Evolutionary conservation across 495 filamentous ascomycete genomes (phyloP).

Genomic region (Aspergillus incahuasiensis): DNA sequence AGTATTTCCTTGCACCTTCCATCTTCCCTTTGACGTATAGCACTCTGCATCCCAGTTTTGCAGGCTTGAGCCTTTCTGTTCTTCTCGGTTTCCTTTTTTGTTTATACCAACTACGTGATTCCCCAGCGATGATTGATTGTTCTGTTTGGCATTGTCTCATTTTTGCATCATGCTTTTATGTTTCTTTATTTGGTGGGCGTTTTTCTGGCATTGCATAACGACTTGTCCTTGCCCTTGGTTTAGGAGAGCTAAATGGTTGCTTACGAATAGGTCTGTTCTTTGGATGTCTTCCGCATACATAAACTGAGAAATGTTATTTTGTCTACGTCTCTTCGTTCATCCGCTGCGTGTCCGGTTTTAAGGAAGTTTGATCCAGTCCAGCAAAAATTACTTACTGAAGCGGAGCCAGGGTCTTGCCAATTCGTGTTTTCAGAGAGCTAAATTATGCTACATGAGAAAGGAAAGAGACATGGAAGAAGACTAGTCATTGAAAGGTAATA

Average conservation of each 20-base stretch:
- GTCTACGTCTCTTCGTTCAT: neutral
- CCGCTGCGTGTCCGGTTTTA: neutral
- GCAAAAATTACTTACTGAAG: neutral
- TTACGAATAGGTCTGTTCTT: conserved; percentile 1
- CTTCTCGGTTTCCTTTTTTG: neutral
- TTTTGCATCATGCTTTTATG: neutral
- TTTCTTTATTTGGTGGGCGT: conserved; percentile 5
- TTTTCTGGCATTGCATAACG: conserved; percentile 2
- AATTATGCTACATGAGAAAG: neutral
- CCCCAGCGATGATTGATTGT: conserved; percentile 9
- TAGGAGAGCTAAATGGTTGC: neutral
- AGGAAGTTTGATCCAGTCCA: neutral
- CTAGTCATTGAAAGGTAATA: neutral
- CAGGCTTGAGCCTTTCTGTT: conserved; percentile 11
- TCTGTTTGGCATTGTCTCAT: too few species aligned
- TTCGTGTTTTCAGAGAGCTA: too few species aligned
- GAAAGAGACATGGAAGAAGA: neutral
- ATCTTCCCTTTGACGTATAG: too few species aligned
- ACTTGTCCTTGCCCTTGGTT: neutral
- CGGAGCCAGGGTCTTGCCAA: too few species aligned
- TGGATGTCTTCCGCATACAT: conserved; percentile 13
- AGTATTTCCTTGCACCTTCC: neutral
- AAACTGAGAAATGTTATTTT: conserved; percentile 13
- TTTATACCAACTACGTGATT: conserved; percentile 3
- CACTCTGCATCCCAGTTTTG: neutral